Evolutionary conservation across 2,329 filamentous ascomycete genomes (phyloP).

Genomic region (Drechslerella stenobrocha): DNA sequence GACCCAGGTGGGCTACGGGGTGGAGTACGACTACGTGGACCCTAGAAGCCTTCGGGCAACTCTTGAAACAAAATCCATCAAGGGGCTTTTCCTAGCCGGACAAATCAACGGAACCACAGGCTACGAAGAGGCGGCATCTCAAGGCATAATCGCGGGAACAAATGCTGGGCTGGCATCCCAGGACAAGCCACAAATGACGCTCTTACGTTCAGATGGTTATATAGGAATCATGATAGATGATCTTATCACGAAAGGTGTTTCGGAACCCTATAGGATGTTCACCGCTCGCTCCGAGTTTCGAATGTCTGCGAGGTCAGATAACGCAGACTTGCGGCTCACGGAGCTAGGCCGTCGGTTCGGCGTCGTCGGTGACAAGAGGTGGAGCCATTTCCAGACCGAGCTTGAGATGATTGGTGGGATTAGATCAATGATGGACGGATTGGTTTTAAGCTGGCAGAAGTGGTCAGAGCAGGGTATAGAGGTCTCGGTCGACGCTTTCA

Average conservation of each 20-base stretch:
- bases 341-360: constrained; percentile 74
- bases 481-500: constrained; percentile 67
- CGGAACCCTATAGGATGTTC: constrained; percentile 98
- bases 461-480: constrained; percentile 74
- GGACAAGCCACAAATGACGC: constrained; percentile 66
- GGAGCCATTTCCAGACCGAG: constrained; percentile 70
- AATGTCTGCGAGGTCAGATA: constrained; percentile 88
- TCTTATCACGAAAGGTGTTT: constrained; percentile 92
- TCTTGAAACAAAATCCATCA: constrained; percentile 88
- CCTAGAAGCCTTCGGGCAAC: constrained; percentile 84
- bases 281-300: constrained; percentile 94
- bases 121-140: constrained; percentile 94
- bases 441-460: constrained; percentile 63
- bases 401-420: constrained; percentile 70
- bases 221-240: constrained; percentile 99
- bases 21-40: constrained; percentile 98
- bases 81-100: constrained; percentile 85
- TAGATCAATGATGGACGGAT: constrained; percentile 63
- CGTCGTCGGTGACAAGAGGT: constrained; percentile 76
- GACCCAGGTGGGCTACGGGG: constrained; percentile 93
- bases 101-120: constrained; percentile 99
- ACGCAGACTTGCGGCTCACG: constrained; percentile 86
- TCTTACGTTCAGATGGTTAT: constrained; percentile 85
- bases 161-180: constrained; percentile 84
- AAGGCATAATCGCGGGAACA: constrained; percentile 88